Evolutionary conservation across 139 green algal species (phyloP).

Genomic region (Gonium pectorale): DNA sequence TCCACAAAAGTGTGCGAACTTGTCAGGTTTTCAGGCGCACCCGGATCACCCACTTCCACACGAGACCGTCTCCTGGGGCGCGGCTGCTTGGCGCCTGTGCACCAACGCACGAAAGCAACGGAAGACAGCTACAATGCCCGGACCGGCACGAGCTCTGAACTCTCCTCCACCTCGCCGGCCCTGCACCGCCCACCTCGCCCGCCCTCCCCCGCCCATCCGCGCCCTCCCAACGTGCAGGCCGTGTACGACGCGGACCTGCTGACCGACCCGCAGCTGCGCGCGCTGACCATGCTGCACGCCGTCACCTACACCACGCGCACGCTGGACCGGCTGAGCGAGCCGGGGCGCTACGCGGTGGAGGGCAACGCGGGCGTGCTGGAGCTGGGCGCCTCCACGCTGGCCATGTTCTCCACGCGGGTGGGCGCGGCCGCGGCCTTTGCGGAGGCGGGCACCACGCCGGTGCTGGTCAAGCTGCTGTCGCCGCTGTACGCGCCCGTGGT

Average conservation of each 20-base stretch:
- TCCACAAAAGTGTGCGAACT: too few species aligned
- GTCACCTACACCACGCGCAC: slow-evolving; percentile 34
- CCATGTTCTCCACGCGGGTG: slow-evolving; percentile 39
- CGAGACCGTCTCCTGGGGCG: too few species aligned
- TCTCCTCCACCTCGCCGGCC: too few species aligned
- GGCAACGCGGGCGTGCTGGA: slow-evolving; percentile 42
- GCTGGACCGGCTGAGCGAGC: slow-evolving; percentile 42
- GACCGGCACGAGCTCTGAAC: too few species aligned
- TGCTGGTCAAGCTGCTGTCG: slow-evolving; percentile 44
- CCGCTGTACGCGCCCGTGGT: slow-evolving; percentile 46
- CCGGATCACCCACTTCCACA: too few species aligned
- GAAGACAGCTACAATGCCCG: too few species aligned
- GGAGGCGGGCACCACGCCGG: slow-evolving; percentile 22
- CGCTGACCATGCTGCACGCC: slow-evolving; percentile 29
- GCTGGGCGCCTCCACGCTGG: slow-evolving; percentile 45
- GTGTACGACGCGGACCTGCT: slow-evolving; percentile 61
- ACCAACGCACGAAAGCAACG: too few species aligned
- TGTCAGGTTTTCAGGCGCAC: too few species aligned
- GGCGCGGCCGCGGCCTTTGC: not conserved
- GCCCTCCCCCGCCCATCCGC: too few species aligned
- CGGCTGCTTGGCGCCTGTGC: too few species aligned
- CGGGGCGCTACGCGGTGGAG: slow-evolving; percentile 39
- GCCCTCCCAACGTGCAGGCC: too few species aligned
- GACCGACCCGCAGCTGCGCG: slow-evolving; percentile 38
- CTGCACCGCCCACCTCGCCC: too few species aligned